Base-by-base conservation (phyloP, 371 early-diverging fungal genomes). In the Circinella umbellata region DNA sequence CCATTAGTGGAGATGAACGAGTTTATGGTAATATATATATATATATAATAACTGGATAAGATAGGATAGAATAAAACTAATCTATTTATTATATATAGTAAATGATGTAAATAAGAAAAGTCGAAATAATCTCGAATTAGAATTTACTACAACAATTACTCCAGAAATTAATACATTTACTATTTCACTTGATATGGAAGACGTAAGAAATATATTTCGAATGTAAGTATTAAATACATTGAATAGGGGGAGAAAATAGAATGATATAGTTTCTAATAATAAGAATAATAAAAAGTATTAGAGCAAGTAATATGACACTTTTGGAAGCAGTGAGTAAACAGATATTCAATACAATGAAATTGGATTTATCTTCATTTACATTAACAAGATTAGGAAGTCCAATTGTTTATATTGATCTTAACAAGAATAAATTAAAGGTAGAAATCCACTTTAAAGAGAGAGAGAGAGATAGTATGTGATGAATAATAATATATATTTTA, bases 321-420 rank as follows among this genome's bases (percentile, higher is more conserved):
- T 9, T 64, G 9, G 65, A 64, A 5, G 37, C 39, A 11, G 36
- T 64, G 3, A 48, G 17, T 6, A 36, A 20, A 53, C 65, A 64
- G 2, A 36, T 64, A 14, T 34, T 15, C 9, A 38, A 53, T 17
- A 51, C 35, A 15, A 64, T 35, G 34, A 46, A 36, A 9, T 3
- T 64, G 18, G 7, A 64, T 37, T 8, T 53, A 17, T 8, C 53
- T 18, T 20, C 49, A 0, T 36, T 64, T 34, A 9, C 37, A 10
- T 18, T 64, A 20, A 36, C n/a, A 15, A 3, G 53, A 36, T 35
- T 64, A n/a, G 53, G 37, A 8, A 37, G 18, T 3, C 65, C 65
- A 27, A 34, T 57, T 34, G 51, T 18, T 64, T 48, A 37, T 64
- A 27, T 51, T 18, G 27, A 64, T 64, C 7, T 64, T 49, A 51